Evolutionary conservation across 2,329 filamentous ascomycete species (phyloP), one percentile per base, ranked within the genome.

Genomic region (Akanthomyces muscarius): DNA sequence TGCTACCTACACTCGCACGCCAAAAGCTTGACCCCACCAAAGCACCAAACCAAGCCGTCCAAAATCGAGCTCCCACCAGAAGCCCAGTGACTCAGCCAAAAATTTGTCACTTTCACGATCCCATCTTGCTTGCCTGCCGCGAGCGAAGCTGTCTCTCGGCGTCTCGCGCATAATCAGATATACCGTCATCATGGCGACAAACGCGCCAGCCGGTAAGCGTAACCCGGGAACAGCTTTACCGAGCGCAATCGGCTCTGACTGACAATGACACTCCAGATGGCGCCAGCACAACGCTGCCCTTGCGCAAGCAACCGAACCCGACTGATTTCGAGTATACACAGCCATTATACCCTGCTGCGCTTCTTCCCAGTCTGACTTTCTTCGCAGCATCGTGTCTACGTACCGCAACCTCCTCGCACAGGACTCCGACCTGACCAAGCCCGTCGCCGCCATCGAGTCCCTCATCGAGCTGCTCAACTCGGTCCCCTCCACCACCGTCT

Each of bases 371-470:
- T 21, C 44, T 57, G 13, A 36, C 28, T 25, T 18, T 56, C n/a
- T 65, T 10, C 10, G 21, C 16, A 84, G 82, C 72, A 85, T 87
- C 68, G 83, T 86, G 64, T 74, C 76, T 30, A 80, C 81, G 25
- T 87, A 86, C 72, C 75, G 80, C 67, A 75, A 76, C 64, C 80
- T 86, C 64, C 81, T 86, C 56, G 74, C 77, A 65, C 79, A 82
- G 58, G 92, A 98, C 74, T 83, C 89, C 13, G 91, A 96, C 66
- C 84, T 98, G 60, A 97, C 94, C 42, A 97, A 97, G 86, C 93
- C 95, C 66, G 91, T 99, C 62, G 95, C 95, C 23, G 92, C 93
- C 64, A 97, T 97, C 73, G 91, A 96, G 78, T 88, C 92, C 33
- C 84, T 99, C 64, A 95, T 98, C 68, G 86, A 89, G 72, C 89